phyloP scores from a whole-genome alignment of 2,329 filamentous ascomycete genomes.

The Westerdykella ornata region DNA sequence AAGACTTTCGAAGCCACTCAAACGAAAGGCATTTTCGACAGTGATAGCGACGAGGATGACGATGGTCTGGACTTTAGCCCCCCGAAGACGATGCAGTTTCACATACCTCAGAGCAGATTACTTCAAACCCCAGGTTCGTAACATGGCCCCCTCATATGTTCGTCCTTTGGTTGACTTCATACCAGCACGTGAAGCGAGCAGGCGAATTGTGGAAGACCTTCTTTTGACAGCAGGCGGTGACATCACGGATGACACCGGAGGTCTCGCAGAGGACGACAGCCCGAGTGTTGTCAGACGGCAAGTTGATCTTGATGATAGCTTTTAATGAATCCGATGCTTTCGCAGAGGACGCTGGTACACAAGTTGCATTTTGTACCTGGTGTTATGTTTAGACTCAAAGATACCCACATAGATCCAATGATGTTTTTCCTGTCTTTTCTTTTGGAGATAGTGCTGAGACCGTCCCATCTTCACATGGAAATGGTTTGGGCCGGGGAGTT shows the following conservation, averaged over 20 bases:
- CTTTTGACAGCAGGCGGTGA: slow-evolving; percentile 65
- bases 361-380: neutral
- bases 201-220: slow-evolving; percentile 73
- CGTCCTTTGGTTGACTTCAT: slow-evolving; percentile 6
- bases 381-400: slow-evolving; percentile 3
- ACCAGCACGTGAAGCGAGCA: slow-evolving; percentile 69
- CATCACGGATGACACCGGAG: slow-evolving; percentile 42
- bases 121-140: slow-evolving; percentile 71
- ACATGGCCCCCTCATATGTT: neutral
- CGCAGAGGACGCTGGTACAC: no score
- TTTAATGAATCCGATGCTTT: slow-evolving; percentile 20
- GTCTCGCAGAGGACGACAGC: slow-evolving; percentile 40
- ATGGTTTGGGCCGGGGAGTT: neutral
- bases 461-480: no score
- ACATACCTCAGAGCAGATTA: slow-evolving; percentile 67
- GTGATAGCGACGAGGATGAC: slow-evolving; percentile 57
- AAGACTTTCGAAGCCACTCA: slow-evolving; percentile 46
- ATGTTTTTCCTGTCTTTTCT: slow-evolving; percentile 5
- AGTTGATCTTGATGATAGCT: slow-evolving; percentile 44
- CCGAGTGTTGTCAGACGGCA: slow-evolving; percentile 44
- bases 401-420: slow-evolving; percentile 1
- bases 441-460: no score
- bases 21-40: slow-evolving; percentile 55
- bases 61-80: slow-evolving; percentile 61
- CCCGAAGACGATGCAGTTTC: slow-evolving; percentile 88